Percentiles rank a stretch among this genome's conserved stretches.
Conservation (phyloP, 129 eudicot species). For the Artemisia tridentata region DNA sequence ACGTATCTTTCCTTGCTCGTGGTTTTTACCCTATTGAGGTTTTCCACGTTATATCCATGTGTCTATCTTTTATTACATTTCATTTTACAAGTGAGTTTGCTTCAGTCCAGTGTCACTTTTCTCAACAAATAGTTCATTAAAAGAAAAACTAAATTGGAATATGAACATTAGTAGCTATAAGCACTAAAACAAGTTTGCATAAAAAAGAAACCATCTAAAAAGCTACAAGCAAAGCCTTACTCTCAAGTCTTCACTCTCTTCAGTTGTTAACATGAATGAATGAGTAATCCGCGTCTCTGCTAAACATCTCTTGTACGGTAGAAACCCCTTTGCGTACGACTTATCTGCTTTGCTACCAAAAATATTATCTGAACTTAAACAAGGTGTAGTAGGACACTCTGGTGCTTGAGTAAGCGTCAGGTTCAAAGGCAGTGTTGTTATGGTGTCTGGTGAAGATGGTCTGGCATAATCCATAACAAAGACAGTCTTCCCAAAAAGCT, state of each 20-base stretch:
- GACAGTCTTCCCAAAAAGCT: constrained; percentile 68
- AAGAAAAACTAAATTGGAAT: background rate
- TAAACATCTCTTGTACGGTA: constrained; percentile 63
- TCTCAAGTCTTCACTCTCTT: constrained; percentile 41
- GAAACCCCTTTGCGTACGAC: constrained; percentile 31
- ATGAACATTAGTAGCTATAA: background rate
- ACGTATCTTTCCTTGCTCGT: too few species aligned
- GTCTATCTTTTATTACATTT: too few species aligned
- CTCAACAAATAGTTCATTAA: background rate
- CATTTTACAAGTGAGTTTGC: too few species aligned
- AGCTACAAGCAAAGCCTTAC: constrained; percentile 52
- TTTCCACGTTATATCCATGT: too few species aligned
- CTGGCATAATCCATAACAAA: constrained; percentile 29
- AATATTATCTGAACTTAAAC: background rate
- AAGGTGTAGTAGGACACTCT: background rate
- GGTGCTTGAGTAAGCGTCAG: constrained; percentile 3
- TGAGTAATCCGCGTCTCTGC: constrained; percentile 35
- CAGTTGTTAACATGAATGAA: constrained; percentile 29
- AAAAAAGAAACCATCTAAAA: background rate
- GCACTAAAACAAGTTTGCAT: background rate
- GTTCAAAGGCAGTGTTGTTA: constrained; percentile 18
- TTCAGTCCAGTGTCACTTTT: too few species aligned
- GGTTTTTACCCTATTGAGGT: too few species aligned
- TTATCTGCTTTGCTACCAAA: constrained; percentile 11
- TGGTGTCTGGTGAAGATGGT: constrained; percentile 26